Base-by-base conservation (phyloP, 306 rosid genomes). In the Betula pendula region DNA sequence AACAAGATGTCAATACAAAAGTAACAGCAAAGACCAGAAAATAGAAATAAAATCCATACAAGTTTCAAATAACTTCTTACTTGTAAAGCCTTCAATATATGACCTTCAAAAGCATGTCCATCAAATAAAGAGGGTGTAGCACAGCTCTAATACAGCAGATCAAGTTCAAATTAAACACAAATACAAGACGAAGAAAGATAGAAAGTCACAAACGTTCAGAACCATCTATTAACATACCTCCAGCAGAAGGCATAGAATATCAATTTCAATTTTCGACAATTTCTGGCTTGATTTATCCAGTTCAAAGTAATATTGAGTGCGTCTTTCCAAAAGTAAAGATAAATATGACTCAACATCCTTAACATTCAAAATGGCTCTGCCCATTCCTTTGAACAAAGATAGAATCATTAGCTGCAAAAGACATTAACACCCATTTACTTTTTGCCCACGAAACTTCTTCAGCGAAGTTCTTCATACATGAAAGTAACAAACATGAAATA, bases 341-440 rank as follows among this genome's bases (percentile, higher is more conserved):
- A 94, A 83, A 68, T 87, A 77, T 22, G 88, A 85, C 68, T 80
- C 82, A 20, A 90, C 85, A 69, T 88, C 91, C 65, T 79, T 80
- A 80, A 84, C 77, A 51, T 69, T 81, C 82, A 85, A 29, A 81
- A 95, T 67, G 50, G 84, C 83, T 80, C 82, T 81, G 79, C 97
- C 97, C 72, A 86, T 82, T 82, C 90, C 97, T 83, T 86, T 90
- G 77, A 95, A 87, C 89, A 92, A 78, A 74, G 97, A 90, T 58
- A 92, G 81, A 85, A 92, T 84, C 87, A 73, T 90, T 73, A 90
- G 85, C 98, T 94, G 97, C 83, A 80, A 81, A 40, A 77, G 55
- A 73, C 72, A 80, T 70, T 13, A 79, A 81, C 38, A 14, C 51
- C 67, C 43, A 55, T 75, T 77, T 55, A 52, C 25, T 72, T 47